Base-by-base conservation (phyloP, 2,329 filamentous ascomycete genomes). In the Cyphellophora attinorum region DNA sequence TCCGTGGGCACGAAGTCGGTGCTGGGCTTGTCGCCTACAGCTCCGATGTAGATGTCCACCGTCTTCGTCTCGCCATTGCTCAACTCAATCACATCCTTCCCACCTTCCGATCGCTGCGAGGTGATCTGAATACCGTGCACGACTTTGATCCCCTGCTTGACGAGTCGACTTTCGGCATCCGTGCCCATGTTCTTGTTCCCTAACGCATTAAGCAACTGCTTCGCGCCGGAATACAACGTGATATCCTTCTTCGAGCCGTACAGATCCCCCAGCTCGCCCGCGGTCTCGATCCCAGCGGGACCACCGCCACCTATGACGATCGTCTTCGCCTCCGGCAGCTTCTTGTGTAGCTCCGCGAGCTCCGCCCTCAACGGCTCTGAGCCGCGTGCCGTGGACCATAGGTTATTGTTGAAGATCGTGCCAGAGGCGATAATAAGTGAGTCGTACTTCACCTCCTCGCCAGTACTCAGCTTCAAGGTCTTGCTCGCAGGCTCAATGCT, bases 401-500 rank as follows among this genome's bases (percentile, higher is more conserved):
- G 40, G 6, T 42, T 39, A 6, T 42, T 42, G 4, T 51, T 50
- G 56, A 70, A 68, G 10, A 49, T 60, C 25, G 65, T 65, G 5
- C 72, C 72, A 1, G 70, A 72, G 6, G 71, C 70, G 38, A 76
- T 65, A 31, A 76, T 57, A 3, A 76, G 58, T n/a, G 68, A 65
- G 44, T 74, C 64, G 49, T 70, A 76, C 3, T 55, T 36, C 8
- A 75, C 42, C 4, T 45, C 38, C 14, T 30, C 39, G 12, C 54
- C 51, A 13, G 49, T 51, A 12, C 55, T 59, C 31, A 51, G 55
- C 44, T 71, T 58, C 5, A 76, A 59, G 1, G 52, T 64, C 18
- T 68, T 62, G 13, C 44, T 47, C 3, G 53, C 43, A 2, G 56
- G 51, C 34, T 74, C 61, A 12, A 76, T 53, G 1, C 54, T 54